Conservation (phyloP, 768 basidiomycete genomes). For the Collybia sp. region DNA sequence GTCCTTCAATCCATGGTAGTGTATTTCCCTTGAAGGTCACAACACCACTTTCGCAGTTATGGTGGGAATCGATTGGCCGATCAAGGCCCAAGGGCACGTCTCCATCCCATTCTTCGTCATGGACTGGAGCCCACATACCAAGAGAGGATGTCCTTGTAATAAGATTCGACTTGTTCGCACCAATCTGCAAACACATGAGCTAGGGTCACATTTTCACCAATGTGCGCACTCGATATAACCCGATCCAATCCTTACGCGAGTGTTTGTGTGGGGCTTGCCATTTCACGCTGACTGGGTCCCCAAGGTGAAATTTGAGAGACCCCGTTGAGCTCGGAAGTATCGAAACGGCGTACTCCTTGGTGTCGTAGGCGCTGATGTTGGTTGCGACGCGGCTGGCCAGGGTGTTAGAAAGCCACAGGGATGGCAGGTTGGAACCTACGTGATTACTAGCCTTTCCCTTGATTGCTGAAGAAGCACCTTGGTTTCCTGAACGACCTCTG, state of each 20-base stretch:
- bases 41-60: slow-evolving; percentile 52
- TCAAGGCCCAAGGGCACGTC: slow-evolving; percentile 58
- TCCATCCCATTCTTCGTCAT: slow-evolving; percentile 91
- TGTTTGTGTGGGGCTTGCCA: slow-evolving; percentile 88
- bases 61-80: slow-evolving; percentile 26
- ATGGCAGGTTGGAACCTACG: slow-evolving; percentile 44
- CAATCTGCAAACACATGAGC: slow-evolving; percentile 45
- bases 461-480: slow-evolving; percentile 89
- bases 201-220: slow-evolving; percentile 3
- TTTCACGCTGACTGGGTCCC: slow-evolving; percentile 80
- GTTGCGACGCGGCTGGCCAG: slow-evolving; percentile 68
- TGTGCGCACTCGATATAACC: slow-evolving; percentile 69
- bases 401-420: slow-evolving; percentile 1
- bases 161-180: slow-evolving; percentile 78
- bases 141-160: slow-evolving; percentile 83
- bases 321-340: slow-evolving; percentile 49
- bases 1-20: slow-evolving; percentile 82
- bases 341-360: slow-evolving; percentile 70
- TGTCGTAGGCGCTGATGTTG: slow-evolving; percentile 78
- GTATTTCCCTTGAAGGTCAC: slow-evolving; percentile 74
- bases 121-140: slow-evolving; percentile 92
- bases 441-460: slow-evolving; percentile 86
- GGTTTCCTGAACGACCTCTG: slow-evolving; percentile 90
- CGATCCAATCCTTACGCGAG: slow-evolving; percentile 94
- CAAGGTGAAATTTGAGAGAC: slow-evolving; percentile 72